Conservation (phyloP, 805 yeast species). For the Ogataea ramenticola region DNA sequence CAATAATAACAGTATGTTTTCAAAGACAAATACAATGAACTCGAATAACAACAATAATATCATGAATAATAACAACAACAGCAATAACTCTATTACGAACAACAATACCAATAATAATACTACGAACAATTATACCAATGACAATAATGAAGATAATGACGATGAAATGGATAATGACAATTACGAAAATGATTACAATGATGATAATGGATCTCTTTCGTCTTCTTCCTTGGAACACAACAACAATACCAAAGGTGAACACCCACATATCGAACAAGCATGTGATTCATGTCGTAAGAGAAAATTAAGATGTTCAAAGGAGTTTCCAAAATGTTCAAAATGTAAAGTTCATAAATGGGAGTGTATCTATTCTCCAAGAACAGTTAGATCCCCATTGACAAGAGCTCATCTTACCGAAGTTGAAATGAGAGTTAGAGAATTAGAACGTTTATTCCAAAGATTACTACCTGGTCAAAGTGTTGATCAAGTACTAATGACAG, state of each 20-base stretch:
- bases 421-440: conserved; percentile 45
- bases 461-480: conserved; percentile 39
- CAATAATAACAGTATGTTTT: too few relatives aligned
- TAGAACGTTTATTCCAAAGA: conserved; percentile 37
- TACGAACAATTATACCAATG: background rate
- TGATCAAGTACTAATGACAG: conserved; percentile 22
- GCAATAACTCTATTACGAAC: too few relatives aligned
- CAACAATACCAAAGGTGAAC: conserved; percentile 1
- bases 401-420: conserved; percentile 74
- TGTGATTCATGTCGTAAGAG: conserved; percentile 82
- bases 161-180: background rate
- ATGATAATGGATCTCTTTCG: background rate
- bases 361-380: conserved; percentile 72
- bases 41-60: too few relatives aligned
- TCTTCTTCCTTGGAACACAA: conserved; percentile 13
- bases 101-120: too few relatives aligned
- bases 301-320: conserved; percentile 76
- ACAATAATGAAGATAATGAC: background rate
- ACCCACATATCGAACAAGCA: conserved; percentile 41
- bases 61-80: background rate
- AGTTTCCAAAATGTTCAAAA: conserved; percentile 66
- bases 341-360: conserved; percentile 67
- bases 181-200: background rate
- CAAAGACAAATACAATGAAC: too few relatives aligned
- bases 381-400: conserved; percentile 74